Evolutionary conservation across 2,329 filamentous ascomycete species (phyloP).

Genomic region (Geosmithia flava): DNA sequence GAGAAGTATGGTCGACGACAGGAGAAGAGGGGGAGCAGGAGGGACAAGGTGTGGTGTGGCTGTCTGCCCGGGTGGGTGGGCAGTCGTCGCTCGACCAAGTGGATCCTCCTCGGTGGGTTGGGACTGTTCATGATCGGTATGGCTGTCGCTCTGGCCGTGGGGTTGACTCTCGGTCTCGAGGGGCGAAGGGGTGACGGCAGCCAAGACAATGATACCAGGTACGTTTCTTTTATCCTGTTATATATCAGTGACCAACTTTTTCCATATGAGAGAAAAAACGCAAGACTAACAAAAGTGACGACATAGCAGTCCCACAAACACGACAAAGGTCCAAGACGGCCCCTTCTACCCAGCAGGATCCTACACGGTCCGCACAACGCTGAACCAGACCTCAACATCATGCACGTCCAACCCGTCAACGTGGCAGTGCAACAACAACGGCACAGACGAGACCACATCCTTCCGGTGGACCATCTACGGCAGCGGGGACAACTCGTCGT

Average conservation of each 20-base stretch:
- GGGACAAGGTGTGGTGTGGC: not conserved
- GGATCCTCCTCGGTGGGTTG: conserved; percentile 18
- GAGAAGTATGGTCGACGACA: not conserved
- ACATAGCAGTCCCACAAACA: conserved; percentile 1
- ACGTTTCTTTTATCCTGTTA: not conserved
- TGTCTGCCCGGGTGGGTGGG: not conserved
- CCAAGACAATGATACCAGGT: not conserved
- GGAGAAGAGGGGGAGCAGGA: not conserved
- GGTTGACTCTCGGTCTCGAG: conserved; percentile 24
- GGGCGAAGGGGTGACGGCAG: conserved; percentile 12
- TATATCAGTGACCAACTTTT: not conserved
- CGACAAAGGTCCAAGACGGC: conserved; percentile 1
- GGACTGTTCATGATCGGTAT: conserved; percentile 16
- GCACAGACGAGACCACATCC: conserved; percentile 27
- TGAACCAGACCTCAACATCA: conserved; percentile 35
- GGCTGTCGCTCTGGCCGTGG: conserved; percentile 23
- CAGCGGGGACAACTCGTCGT: conserved; percentile 7
- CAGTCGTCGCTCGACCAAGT: conserved; percentile 8
- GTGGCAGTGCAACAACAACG: conserved; percentile 51
- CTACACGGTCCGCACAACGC: conserved; percentile 47
- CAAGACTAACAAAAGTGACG: not conserved
- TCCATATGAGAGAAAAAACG: not conserved
- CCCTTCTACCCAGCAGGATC: conserved; percentile 45
- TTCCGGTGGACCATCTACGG: conserved; percentile 51
- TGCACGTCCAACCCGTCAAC: conserved; percentile 47